Evolutionary conservation across 2,329 filamentous ascomycete genomes (phyloP).

Genomic region (Alternaria dauci): DNA sequence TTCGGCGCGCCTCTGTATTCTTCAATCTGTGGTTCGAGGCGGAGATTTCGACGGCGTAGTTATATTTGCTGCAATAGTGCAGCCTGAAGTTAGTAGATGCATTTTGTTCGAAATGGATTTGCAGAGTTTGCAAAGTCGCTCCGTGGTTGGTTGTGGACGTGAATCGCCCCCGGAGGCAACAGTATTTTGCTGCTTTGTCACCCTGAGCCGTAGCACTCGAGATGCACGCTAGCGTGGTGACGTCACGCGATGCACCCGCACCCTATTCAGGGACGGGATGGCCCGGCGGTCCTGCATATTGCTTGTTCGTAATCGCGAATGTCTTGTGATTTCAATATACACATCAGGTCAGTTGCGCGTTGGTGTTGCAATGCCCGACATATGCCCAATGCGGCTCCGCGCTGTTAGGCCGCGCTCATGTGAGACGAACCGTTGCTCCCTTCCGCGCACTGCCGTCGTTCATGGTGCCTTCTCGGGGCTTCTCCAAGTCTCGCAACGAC

Average conservation of each 20-base stretch:
- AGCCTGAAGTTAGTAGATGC: not conserved
- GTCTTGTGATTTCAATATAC: not conserved
- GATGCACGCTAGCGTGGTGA: not conserved
- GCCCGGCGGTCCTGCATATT: not conserved
- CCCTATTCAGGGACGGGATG: too few species aligned
- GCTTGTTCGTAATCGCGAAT: not conserved
- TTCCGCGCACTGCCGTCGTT: not conserved
- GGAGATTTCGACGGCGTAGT: not conserved
- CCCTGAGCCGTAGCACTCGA: not conserved
- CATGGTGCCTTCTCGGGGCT: not conserved
- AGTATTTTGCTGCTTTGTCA: conserved; percentile 3
- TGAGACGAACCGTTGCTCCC: not conserved
- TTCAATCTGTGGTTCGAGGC: not conserved
- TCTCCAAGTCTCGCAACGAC: not conserved
- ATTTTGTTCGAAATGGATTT: not conserved
- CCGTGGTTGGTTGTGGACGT: not conserved
- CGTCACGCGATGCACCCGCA: not conserved
- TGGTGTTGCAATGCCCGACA: not conserved
- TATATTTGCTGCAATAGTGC: not conserved
- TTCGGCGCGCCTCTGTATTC: not conserved
- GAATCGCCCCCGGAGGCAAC: conserved; percentile 2
- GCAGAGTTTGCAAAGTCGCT: not conserved
- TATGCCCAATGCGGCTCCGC: not conserved
- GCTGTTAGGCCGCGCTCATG: not conserved
- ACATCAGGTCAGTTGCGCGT: not conserved